Evolutionary conservation across 345 rosid species (phyloP), one percentile per base, ranked within the genome.

Genomic region (Lumnitzera littorea): DNA sequence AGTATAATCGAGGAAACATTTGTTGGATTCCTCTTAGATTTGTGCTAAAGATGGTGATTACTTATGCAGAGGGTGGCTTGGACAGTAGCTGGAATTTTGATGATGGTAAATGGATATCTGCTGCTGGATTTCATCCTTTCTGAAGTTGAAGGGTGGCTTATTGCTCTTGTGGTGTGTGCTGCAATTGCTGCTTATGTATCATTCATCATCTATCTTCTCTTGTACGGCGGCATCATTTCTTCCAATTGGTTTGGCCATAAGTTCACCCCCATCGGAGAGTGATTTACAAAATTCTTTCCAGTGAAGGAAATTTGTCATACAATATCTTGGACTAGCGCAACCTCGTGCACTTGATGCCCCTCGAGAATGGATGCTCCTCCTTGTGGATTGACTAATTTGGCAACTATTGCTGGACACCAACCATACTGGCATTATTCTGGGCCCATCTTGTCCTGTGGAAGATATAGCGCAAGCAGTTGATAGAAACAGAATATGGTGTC

Each of bases 51-150:
- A 29, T 9, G 1, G 43, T 4, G 43, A 7, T 36, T 36, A 4
- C 7, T 5, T 20, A 58, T 76, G 73, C 78, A 90, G 97, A 87
- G 75, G 62, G 58, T 80, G 70, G 88, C 97, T 3, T 92, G 99
- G 99, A 83, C 82, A 12, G 91, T 90, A 65, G 97, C 97, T 52
- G 81, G 82, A 5, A 77, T 94, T 62, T 84, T 88, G 61, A 86
- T 84, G 50, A 67, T 83, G 74, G 86, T 94, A 56, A 90, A 94
- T 25, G 97, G 97, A 15, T 84, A 90, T 58, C 87, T 90, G 61
- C 68, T 90, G 68, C 60, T 88, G 61, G 87, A 94, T 70, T 90
- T 94, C 84, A 85, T 94, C 54, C 56, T 70, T 15, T 76, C 90
- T 24, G 97, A 87, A 80, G 97, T 90, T 17, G 62, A 73, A 15